These are phyloP conservation scores for Hypericum perforatum DNA, from an alignment of 345 rosid species.

Conservation along the genomic window DNA sequence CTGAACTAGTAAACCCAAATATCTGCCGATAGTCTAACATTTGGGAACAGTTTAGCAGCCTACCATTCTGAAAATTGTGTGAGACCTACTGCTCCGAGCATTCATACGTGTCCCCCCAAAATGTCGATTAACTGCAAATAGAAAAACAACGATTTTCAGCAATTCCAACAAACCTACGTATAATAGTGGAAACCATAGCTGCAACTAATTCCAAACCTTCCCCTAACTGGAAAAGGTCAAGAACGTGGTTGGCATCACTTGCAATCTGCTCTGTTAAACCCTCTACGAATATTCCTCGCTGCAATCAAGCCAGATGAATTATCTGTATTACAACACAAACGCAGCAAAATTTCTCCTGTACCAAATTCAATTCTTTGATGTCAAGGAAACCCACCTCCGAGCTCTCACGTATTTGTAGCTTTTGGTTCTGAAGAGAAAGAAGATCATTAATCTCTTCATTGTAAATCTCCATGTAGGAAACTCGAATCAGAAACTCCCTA, in stretches of 20 bases:
- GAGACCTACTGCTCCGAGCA: constrained; percentile 90
- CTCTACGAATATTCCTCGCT: constrained; percentile 86
- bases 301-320: constrained; percentile 14
- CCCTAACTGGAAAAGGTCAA: constrained; percentile 68
- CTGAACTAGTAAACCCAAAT: not conserved
- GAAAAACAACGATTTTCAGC: not conserved
- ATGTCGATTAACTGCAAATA: constrained; percentile 63
- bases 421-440: constrained; percentile 65
- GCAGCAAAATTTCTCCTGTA: constrained; percentile 4
- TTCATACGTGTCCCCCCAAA: constrained; percentile 98
- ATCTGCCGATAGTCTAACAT: not conserved
- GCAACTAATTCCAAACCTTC: constrained; percentile 50
- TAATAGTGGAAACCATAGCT: not conserved
- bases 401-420: constrained; percentile 81
- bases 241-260: constrained; percentile 68
- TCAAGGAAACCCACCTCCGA: constrained; percentile 56
- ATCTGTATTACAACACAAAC: constrained; percentile 6
- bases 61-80: constrained; percentile 97
- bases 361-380: too few species aligned
- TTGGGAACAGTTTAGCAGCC: constrained; percentile 1
- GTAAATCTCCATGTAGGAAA: constrained; percentile 94
- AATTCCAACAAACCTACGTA: too few species aligned
- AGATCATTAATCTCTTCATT: constrained; percentile 92
- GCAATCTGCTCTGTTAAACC: constrained; percentile 87
- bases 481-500: constrained; percentile 86